Base-by-base conservation (phyloP, 2,329 filamentous ascomycete species). In the Alternaria incomplexa region DNA sequence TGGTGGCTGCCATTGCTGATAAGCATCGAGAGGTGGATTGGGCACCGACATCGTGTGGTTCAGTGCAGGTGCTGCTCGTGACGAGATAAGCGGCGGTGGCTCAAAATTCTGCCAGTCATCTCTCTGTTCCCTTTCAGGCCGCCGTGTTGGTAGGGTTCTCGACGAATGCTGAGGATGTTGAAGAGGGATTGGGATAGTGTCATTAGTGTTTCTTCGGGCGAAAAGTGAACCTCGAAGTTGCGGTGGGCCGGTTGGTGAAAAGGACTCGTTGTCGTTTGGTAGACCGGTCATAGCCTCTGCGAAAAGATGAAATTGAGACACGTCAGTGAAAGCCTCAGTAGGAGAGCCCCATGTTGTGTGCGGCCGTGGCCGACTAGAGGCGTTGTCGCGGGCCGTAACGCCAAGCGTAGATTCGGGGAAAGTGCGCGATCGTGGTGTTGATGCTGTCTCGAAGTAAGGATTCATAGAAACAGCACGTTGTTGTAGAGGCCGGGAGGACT, bases 201-300 rank as follows among this genome's bases (percentile, higher is more conserved):
- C 72, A 52, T 74, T 75, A 43, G 69, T 70, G 45, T 56, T 66
- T 47, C 74, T 62, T 43, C 76, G 69, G 25, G 73, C 73, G 55
- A 80, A 79, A 2, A 79, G 71, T 6, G 76, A 78, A 47, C 74
- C 72, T 67, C 76, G 77, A 11, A 79, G 71, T 44, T 68, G 74
- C 15, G 73, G 73, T 4, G 74, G 69, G 9, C 70, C 73, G n/a
- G 65, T 73, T n/a, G 76, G 73, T 30, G 76, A 77, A 26, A 73
- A 68, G 4, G 69, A 56, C n/a, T 77, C 76, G n/a, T 72, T 65
- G 23, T 73, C 73, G 25, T 69, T 69, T 15, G 75, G 67, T 9
- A 80, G 69, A 1, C 78, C 77, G 30, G 73, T 75, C 12, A 77
- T 81, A 17, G 79, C 79, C 70, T 80, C 78, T 22, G 74, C 79